Evolutionary conservation across 2,329 filamentous ascomycete species (phyloP), one percentile per base, ranked within the genome.

Genomic region (Ophiostoma populinum): DNA sequence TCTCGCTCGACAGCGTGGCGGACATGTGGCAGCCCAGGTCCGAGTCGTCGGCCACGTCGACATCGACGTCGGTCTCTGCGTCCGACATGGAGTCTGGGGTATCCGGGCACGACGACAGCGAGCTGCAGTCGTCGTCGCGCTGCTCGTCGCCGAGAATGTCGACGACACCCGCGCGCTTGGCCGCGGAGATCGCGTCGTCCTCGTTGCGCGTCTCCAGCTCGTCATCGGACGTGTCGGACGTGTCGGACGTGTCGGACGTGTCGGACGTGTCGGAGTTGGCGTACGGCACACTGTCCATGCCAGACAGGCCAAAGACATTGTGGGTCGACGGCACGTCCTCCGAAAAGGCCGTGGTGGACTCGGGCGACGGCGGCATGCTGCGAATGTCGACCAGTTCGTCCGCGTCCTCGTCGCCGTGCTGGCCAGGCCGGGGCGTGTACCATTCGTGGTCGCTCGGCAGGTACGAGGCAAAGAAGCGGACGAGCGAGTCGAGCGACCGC

Each of bases 391-490:
- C n/a, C n/a, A n/a, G n/a, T n/a, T n/a, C 16, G 9, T 26, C n/a
- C 9, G 18, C 25, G 19, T 4, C 18, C 6, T 31, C 28, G 8
- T 10, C 12, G 22, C 9, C 17, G 12, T 36, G 17, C 11, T 26
- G 5, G 8, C 17, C 18, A 10, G 12, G 22, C 24, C 17, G 38
- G 49, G 51, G 35, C 53, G 43, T 53, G 58, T 62, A 54, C 51
- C 58, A 63, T 3, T 58, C 49, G 39, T 66, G 63, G 40, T 62
- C 55, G 9, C 61, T 52, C 18, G 68, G 67, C 7, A 73, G 60
- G 42, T 72, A 72, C 32, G 65, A 71, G 15, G 65, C 57, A 49
- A 70, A 73, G 47, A 67, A 71, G 42, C 67, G 59, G 41, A 73
- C 64, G 40, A 73, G 63, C 13, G 67, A 71, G 49, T 73, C 68